These are phyloP conservation scores for Hymenoscyphus albidus DNA, from an alignment of 2,329 filamentous ascomycete species.

Conservation along the genomic window DNA sequence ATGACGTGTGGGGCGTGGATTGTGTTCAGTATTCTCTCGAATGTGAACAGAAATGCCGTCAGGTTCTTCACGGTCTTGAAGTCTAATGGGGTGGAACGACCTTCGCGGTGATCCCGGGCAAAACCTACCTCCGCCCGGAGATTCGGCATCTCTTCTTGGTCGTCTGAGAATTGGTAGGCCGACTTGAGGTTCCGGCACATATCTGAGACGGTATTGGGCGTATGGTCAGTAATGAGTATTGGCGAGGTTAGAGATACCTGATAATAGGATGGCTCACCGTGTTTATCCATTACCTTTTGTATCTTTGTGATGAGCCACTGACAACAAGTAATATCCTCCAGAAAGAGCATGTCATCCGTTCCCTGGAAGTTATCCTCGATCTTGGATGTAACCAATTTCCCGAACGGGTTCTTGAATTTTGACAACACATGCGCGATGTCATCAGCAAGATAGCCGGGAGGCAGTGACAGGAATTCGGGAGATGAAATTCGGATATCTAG, in stretches of 20 bases:
- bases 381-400: no score
- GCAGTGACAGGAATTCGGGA: not conserved
- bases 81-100: not conserved
- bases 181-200: not conserved
- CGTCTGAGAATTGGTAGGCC: not conserved
- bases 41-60: not conserved
- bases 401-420: not conserved
- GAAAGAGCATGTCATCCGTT: not conserved
- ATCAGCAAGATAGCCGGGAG: not conserved
- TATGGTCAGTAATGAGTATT: not conserved
- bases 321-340: not conserved
- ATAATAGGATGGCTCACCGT: not conserved
- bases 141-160: not conserved
- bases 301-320: slow-evolving; percentile 1
- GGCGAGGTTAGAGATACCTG: not conserved
- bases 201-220: not conserved
- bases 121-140: not conserved
- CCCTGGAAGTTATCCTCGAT: not conserved
- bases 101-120: not conserved
- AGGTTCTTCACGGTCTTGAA: not conserved
- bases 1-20: not conserved
- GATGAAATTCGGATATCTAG: not conserved
- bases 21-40: not conserved
- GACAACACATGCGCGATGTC: not conserved
- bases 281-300: not conserved